Base-by-base conservation (phyloP, 176 grass and related monocot genomes). In the Zizania latifolia region DNA sequence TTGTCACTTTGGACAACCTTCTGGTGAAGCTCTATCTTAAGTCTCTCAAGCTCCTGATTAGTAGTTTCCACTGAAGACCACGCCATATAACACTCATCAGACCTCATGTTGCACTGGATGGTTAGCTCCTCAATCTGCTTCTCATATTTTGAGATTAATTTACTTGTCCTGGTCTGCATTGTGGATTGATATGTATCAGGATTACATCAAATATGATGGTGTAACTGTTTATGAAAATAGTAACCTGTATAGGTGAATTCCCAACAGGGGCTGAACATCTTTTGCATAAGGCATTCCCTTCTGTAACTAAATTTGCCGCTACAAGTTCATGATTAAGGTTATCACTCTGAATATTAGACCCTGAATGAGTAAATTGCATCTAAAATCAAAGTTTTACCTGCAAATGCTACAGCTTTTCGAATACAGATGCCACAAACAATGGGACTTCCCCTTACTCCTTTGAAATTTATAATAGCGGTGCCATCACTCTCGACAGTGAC, bases 121-220 rank as follows among this genome's bases (percentile, higher is more conserved):
- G 81, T 92, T 63, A 99, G 78, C 74, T 99, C 95, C 68, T 99
- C 74, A 26, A 99, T 94, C 74, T 88, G 88, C 58, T 94, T 92
- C 87, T 99, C 95, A 33, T 94, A 99, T 72, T 92, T 94, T 36
- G 78, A 88, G 34, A 94, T 86, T 28, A 86, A 21, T 88, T 85
- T 99, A 55, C 77, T 72, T 81, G 75, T 79, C 72, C 73, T 79
- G 57, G 45, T 80, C 84, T 88, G 70, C 63, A 74, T 64, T 36
- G 53, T 68, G 62, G 39, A 75, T 8, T 6, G 8, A 48, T 67
- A 68, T 57, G 24, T 13, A 88, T 85, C 37, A 78, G 22, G 10
- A 28, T 84, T 34, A 72, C 17, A 71, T 36, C 48, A 74, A n/a
- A 81, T 74, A 69, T 53, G 41, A 81, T 63, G 51, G 2, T 58